These are phyloP conservation scores for Xylariaceae sp. DNA, from an alignment of 2,329 filamentous ascomycete species.

Conservation along the genomic window DNA sequence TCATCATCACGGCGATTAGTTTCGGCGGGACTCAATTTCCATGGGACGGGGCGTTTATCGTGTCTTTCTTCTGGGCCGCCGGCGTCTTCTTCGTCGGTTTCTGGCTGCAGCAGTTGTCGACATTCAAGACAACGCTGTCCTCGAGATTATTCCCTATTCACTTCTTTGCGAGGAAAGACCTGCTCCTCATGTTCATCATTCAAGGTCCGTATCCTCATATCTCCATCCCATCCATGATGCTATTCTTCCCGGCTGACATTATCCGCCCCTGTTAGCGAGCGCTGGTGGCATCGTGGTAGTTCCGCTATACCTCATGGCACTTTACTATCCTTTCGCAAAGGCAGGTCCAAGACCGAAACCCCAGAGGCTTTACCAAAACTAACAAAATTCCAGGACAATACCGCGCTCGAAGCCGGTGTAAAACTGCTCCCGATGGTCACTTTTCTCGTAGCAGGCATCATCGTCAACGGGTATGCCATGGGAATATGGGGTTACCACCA, in stretches of 20 bases:
- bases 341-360: too few species aligned
- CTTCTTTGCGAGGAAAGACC: background rate
- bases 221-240: too few species aligned
- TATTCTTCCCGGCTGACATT: background rate
- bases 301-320: background rate
- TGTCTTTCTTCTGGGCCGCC: background rate
- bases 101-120: background rate
- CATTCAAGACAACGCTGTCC: background rate
- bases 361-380: too few species aligned
- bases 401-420: background rate
- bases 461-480: conserved; percentile 1
- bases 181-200: background rate
- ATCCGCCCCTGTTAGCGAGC: background rate
- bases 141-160: background rate
- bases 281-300: background rate
- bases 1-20: background rate
- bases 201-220: background rate
- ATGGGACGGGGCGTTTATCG: background rate
- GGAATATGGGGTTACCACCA: background rate
- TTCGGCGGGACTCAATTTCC: background rate
- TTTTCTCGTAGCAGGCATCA: background rate
- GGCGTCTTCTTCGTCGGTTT: background rate
- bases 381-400: background rate
- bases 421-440: background rate
- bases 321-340: background rate